phyloP scores from a whole-genome alignment of 352 stramenopile genomes.

The Phytophthora megakarya region DNA sequence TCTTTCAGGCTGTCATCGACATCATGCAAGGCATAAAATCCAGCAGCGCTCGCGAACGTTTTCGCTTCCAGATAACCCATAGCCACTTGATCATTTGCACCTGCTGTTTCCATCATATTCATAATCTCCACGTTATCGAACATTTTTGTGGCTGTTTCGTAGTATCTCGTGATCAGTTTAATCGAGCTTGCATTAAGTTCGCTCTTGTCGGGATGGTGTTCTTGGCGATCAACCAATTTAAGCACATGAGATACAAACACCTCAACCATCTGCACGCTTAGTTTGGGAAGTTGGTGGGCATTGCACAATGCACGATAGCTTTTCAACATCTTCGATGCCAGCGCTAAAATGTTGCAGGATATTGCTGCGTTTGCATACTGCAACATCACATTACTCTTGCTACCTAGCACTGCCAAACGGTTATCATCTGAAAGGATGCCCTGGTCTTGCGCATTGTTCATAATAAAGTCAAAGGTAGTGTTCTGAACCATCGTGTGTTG shows the following conservation, averaged over 20 bases:
- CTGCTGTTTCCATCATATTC: conserved; percentile 60
- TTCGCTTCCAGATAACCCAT: conserved; percentile 71
- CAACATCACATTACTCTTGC: conserved; percentile 56
- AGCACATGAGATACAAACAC: conserved; percentile 84
- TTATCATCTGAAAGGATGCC: conserved; percentile 39
- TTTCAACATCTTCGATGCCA: conserved; percentile 80
- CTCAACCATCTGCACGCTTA: conserved; percentile 79
- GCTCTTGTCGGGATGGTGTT: conserved; percentile 37
- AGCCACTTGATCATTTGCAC: conserved; percentile 45
- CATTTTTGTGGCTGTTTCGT: conserved; percentile 75
- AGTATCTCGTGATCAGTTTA: conserved; percentile 65
- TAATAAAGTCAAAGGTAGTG: conserved; percentile 38
- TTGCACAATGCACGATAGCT: conserved; percentile 81
- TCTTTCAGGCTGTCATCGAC: conserved; percentile 47
- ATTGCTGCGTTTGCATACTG: conserved; percentile 71
- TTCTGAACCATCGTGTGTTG: conserved; percentile 69
- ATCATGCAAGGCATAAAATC: conserved; percentile 60
- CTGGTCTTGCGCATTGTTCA: conserved; percentile 34
- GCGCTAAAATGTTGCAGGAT: conserved; percentile 66
- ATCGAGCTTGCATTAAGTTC: conserved; percentile 37
- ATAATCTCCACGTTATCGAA: conserved; percentile 85
- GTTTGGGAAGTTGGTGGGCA: conserved; percentile 62
- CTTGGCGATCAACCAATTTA: conserved; percentile 70
- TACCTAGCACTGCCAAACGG: conserved; percentile 36
- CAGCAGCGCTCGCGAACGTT: conserved; percentile 63